Evolutionary conservation across 495 filamentous ascomycete genomes (phyloP).

Genomic region (Tuber indicum): DNA sequence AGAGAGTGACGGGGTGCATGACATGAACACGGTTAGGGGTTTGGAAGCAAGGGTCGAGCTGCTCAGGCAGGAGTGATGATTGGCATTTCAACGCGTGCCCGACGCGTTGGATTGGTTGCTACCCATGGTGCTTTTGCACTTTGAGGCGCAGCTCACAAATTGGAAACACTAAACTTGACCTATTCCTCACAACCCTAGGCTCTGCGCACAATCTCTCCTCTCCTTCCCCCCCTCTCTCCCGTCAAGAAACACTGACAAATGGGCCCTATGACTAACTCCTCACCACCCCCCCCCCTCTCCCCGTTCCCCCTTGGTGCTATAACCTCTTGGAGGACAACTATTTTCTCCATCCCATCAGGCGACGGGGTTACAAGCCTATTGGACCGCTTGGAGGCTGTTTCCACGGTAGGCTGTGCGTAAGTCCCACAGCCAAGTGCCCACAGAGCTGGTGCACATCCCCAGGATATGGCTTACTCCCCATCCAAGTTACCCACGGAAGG

Average conservation of each 20-base stretch:
- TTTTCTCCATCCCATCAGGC: not conserved
- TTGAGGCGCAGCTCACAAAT: not conserved
- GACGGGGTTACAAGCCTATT: not conserved
- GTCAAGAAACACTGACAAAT: not conserved
- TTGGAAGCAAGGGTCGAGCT: not conserved
- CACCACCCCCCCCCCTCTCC: not conserved
- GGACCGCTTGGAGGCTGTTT: not conserved
- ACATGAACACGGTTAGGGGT: not conserved
- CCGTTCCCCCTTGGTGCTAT: not conserved
- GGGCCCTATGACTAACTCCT: conserved; percentile 4
- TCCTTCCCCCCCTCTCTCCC: not conserved
- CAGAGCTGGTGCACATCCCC: not conserved
- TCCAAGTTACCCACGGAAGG: not conserved
- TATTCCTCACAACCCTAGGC: not conserved
- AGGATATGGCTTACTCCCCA: not conserved
- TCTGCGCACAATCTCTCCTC: not conserved
- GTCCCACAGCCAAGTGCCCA: not conserved
- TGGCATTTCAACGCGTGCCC: not conserved
- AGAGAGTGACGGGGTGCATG: not conserved
- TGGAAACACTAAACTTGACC: not conserved
- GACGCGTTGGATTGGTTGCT: not conserved
- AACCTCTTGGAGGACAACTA: not conserved
- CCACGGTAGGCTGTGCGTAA: not conserved
- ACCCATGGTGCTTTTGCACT: not conserved
- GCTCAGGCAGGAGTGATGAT: not conserved